A percentile compares a stretch with the other conserved stretches of the same genome.
phyloP scores from a whole-genome alignment of 805 yeast genomes.

The Yarrowia sp. region DNA sequence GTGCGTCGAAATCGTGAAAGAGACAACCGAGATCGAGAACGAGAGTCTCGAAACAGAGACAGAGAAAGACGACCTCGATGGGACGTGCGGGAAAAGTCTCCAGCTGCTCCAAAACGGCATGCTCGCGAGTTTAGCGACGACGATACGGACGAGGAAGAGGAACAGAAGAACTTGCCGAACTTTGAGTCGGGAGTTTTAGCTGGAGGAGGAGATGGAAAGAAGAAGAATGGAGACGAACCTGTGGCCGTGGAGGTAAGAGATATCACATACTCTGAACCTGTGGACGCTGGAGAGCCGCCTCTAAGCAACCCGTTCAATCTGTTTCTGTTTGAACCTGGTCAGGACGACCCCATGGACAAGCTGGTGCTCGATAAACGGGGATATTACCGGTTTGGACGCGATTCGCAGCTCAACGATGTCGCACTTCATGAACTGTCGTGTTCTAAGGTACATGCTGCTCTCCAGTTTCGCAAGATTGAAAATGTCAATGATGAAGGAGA shows the following conservation, averaged over 20 bases:
- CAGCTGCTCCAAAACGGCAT: neutral
- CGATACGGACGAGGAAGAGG: conserved; percentile 1
- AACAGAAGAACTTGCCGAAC: neutral
- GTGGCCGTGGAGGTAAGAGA: neutral
- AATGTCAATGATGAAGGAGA: conserved; percentile 15
- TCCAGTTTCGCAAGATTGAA: conserved; percentile 22
- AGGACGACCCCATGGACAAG: conserved; percentile 7
- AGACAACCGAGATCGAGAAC: neutral
- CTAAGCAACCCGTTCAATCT: neutral
- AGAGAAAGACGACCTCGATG: neutral
- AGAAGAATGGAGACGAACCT: neutral
- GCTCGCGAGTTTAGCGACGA: conserved; percentile 12
- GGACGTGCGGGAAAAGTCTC: conserved; percentile 9
- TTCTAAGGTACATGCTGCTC: conserved; percentile 8
- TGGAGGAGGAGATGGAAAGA: neutral
- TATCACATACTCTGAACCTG: conserved; percentile 6
- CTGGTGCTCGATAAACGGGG: neutral
- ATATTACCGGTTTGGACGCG: conserved; percentile 7
- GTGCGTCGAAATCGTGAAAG: neutral
- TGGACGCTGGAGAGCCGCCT: conserved; percentile 11
- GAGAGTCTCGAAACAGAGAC: neutral
- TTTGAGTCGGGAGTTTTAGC: neutral
- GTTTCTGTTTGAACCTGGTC: conserved; percentile 8
- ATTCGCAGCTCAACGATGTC: conserved; percentile 6
- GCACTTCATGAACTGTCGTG: neutral